Conservation (phyloP, 257 asterid species). For the Forsythia viridissima region DNA sequence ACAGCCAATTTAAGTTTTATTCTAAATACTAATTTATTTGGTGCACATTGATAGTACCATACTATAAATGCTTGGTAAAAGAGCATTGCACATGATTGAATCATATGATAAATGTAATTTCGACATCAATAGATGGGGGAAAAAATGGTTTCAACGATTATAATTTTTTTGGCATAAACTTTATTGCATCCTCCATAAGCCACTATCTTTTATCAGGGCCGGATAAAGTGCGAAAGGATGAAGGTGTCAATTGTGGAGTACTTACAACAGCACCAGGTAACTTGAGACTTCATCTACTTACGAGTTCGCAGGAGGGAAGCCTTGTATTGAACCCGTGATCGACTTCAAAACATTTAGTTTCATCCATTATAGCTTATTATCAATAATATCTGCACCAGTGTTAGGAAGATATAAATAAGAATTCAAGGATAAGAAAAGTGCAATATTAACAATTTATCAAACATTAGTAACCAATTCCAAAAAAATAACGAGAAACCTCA, state of each 20-base stretch:
- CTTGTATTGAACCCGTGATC: conserved; percentile 8
- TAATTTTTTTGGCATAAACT: not conserved
- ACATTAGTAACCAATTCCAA: too few relatives aligned
- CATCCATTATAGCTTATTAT: not conserved
- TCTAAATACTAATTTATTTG: too few relatives aligned
- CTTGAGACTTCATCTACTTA: not conserved
- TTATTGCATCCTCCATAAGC: not conserved
- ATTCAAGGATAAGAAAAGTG: not conserved
- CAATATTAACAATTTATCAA: not conserved
- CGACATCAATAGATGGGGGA: too few relatives aligned
- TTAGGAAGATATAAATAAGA: not conserved
- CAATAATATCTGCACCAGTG: conserved; percentile 28
- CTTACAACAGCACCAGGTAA: not conserved
- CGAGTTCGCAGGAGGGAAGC: not conserved
- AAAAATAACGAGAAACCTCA: not conserved
- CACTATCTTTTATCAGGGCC: not conserved
- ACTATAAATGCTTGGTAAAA: not conserved
- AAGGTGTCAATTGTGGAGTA: not conserved
- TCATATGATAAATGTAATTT: not conserved
- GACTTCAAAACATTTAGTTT: conserved; percentile 1
- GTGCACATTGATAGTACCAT: not conserved
- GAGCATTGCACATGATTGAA: not conserved
- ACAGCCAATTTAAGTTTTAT: too few relatives aligned
- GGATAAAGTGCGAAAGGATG: too few relatives aligned
- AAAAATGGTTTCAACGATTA: not conserved